Base-by-base conservation (phyloP, 495 filamentous ascomycete species). In the Podospora tetraspora region DNA sequence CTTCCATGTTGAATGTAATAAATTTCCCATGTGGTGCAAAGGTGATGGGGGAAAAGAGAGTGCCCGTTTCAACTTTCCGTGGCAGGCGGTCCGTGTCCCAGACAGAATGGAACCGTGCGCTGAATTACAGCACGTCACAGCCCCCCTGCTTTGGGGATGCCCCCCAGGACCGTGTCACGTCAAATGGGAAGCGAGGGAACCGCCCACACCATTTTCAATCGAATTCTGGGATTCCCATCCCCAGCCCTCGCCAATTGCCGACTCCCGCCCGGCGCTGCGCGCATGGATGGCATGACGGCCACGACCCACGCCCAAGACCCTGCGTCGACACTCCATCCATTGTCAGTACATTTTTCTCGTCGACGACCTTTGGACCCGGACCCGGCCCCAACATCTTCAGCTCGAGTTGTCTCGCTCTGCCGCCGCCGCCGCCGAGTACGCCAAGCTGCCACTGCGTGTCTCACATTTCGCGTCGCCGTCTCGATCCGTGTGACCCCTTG, bases 171-270 rank as follows among this genome's bases (percentile, higher is more conserved):
- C 27, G 27, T 27, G 29, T 10, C 29, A 30, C 29, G 8, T 30
- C 29, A 30, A 30, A 27, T 27, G 27, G 27, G 27, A 6, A 27
- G 27, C 4, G 0, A 1, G 29, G 29, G 29, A 9, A 4, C 12
- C 29, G 5, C 52, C 22, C 52, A 10, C 43, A 16, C 66, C 30
- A 56, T 29, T 60, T 43, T 68, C 67, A 10, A 69, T 69, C 67
- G 67, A 58, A 69, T 69, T 69, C 61, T 61, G n/a, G 27, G 23
- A 64, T 66, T 66, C 23, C 59, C 59, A 61, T 66, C 62, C 62
- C 68, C 68, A 66, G 64, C 30, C 37, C 59, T 58, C 25, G 64
- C 25, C 65, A 66, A 43, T 60, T 61, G 52, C 6, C 25, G 22
- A 16, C 43, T 32, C 30, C 62, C 16, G 12, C 37, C 32, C 24